Conservation (phyloP, 208 protist species). For the Acanthamoeba pearcei region DNA sequence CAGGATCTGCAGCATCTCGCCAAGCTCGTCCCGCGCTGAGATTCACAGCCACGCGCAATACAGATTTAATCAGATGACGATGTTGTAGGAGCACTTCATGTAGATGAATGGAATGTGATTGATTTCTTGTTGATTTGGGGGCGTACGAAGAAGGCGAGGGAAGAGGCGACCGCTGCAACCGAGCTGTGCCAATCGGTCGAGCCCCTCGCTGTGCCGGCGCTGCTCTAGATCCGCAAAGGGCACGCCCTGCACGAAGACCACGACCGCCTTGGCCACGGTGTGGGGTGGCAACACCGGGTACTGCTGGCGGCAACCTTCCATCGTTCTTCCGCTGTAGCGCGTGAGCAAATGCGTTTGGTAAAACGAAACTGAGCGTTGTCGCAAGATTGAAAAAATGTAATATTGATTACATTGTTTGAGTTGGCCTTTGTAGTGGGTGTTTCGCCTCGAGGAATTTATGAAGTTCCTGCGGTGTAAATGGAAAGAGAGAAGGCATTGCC, state of each 20-base stretch:
- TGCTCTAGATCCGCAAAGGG: neutral
- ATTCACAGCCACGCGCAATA: neutral
- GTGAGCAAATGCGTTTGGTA: no score
- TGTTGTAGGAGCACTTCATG: neutral
- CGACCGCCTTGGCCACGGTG: conserved; percentile 22
- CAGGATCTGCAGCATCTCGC: neutral
- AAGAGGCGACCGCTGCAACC: neutral
- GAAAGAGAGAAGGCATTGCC: no score
- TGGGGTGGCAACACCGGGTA: neutral
- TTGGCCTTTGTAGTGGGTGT: no score
- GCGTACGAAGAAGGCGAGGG: neutral
- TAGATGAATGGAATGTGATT: neutral
- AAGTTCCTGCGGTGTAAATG: no score
- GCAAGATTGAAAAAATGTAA: no score
- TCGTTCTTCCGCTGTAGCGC: no score
- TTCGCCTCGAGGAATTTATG: no score
- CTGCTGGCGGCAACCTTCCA: no score
- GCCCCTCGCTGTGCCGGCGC: neutral
- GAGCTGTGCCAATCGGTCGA: neutral
- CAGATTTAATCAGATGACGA: neutral
- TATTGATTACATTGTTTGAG: no score
- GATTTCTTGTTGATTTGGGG: no score
- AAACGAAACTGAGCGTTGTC: no score
- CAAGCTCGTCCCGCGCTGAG: neutral
- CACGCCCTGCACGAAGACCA: neutral